A percentile compares a stretch with the other conserved stretches of the same genome.
Conservation (phyloP, 192 early-diverging fungal genomes). For the Coemansia sp. region DNA sequence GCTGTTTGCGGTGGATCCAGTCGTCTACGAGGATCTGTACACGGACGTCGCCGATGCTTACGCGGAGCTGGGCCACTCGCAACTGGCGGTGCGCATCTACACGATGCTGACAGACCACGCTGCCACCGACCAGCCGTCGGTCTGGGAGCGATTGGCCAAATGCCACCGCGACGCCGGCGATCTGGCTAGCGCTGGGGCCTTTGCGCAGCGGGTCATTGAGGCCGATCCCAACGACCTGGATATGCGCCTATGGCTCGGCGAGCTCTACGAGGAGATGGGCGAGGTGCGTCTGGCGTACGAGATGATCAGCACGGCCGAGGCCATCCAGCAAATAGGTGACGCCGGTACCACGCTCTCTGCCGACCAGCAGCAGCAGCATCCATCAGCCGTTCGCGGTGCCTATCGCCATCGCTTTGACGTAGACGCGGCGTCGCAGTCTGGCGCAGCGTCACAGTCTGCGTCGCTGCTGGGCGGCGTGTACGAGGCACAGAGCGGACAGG, state of each 20-base stretch:
- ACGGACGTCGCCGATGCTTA: conserved; percentile 36
- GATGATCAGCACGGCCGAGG: conserved; percentile 42
- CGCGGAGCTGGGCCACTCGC: conserved; percentile 13
- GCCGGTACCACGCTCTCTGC: background rate
- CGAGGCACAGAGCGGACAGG: background rate
- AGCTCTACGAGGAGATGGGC: conserved; percentile 67
- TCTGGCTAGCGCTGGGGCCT: conserved; percentile 55
- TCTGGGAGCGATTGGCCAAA: conserved; percentile 62
- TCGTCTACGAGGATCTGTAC: conserved; percentile 39
- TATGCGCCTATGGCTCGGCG: conserved; percentile 60
- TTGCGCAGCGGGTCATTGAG: conserved; percentile 55
- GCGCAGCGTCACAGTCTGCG: background rate
- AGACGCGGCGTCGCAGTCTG: background rate
- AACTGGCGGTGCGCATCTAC: conserved; percentile 34
- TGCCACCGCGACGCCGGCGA: conserved; percentile 64
- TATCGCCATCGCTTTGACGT: background rate
- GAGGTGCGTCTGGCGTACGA: conserved; percentile 33
- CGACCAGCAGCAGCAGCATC: background rate
- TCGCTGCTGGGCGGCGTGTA: background rate
- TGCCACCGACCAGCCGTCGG: conserved; percentile 27
- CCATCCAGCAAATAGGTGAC: conserved; percentile 22
- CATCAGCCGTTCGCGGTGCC: background rate
- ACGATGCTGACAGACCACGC: conserved; percentile 8
- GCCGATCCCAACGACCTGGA: conserved; percentile 60
- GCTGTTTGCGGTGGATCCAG: conserved; percentile 39